These are phyloP conservation scores for Ophiostoma sp. DNA, from an alignment of 2,329 filamentous ascomycete genomes.

Conservation along the genomic window DNA sequence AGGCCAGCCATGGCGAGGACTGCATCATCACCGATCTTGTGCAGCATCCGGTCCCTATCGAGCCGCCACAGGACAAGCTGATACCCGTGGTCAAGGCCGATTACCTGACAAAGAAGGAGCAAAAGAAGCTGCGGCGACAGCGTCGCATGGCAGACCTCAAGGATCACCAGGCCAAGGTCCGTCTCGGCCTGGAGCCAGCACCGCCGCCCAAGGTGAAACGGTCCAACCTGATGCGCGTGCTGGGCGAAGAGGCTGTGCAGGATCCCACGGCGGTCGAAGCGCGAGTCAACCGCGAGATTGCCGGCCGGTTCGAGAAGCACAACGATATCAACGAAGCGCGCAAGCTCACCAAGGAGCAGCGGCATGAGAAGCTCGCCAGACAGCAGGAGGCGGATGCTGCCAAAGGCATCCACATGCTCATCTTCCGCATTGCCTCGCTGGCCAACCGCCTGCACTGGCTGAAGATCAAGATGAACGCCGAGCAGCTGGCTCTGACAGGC, in stretches of 20 bases:
- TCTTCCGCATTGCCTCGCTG: slow-evolving; percentile 86
- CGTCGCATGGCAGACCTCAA: slow-evolving; percentile 88
- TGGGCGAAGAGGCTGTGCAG: slow-evolving; percentile 85
- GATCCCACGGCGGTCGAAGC: slow-evolving; percentile 97
- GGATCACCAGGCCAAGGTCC: slow-evolving; percentile 93
- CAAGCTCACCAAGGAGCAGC: slow-evolving; percentile 82
- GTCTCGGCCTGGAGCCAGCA: slow-evolving; percentile 81
- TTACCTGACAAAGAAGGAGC: slow-evolving; percentile 86
- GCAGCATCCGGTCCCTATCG: slow-evolving; percentile 85
- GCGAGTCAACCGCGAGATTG: slow-evolving; percentile 86
- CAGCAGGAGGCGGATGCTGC: slow-evolving; percentile 86
- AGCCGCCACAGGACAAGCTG: slow-evolving; percentile 85
- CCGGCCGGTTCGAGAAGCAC: slow-evolving; percentile 75
- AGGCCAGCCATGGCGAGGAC: slow-evolving; percentile 57
- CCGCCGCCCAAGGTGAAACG: slow-evolving; percentile 96
- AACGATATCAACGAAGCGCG: slow-evolving; percentile 73
- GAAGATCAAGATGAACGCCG: slow-evolving; percentile 87
- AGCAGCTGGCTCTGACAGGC: slow-evolving; percentile 80
- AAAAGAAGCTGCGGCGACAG: slow-evolving; percentile 83
- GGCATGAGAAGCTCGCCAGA: slow-evolving; percentile 70
- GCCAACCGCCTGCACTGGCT: slow-evolving; percentile 90
- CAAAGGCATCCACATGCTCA: slow-evolving; percentile 77
- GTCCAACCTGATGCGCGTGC: slow-evolving; percentile 92
- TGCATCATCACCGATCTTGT: slow-evolving; percentile 86
- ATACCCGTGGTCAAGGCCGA: slow-evolving; percentile 76